Base-by-base conservation (phyloP, 805 yeast species). In the Saturnispora mendoncae region DNA sequence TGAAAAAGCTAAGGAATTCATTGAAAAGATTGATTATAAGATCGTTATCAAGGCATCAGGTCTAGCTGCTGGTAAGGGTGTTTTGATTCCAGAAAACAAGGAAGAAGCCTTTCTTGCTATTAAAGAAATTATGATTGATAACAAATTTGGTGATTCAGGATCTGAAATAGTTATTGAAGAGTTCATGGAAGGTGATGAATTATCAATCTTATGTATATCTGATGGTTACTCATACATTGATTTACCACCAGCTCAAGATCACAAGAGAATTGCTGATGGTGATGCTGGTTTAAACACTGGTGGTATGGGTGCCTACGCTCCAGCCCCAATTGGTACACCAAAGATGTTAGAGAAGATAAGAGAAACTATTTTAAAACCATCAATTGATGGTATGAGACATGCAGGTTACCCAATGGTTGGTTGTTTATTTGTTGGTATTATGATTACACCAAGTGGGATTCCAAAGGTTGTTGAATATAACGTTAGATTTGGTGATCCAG, bases 251-350 rank as follows among this genome's bases (percentile, higher is more conserved):
- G 96, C 97, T 21, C 99, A 92, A 67, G 99, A 92, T 60, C 99
- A 92, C 67, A 92, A 92, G 68, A 80, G 98, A 62, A 74, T 83
- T 51, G 94, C 94, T 42, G 85, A 94, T 55, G 88, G 88, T 46
- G 99, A 92, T 61, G 68, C 78, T 30, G 99, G 99, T 20, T 72
- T 90, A 48, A 92, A 92, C 67, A 92, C 99, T 29, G 99, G 99
- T 52, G 99, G 99, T 49, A 92, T 92, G 99, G 99, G 99, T 49
- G 95, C 97, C 6, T 92, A 92, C 57, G 92, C 97, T 6, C 99
- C 99, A 25, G 94, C 97, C 9, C 98, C 98, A 43, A 71, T 86
- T 48, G 97, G 94, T 15, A 85, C 97, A 15, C 78, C 85, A 2
- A 69, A 72, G 19, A 60, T 92, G 28, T 62, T 88, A 54, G 66